These are phyloP conservation scores for Curvularia hawaiiensis DNA, from an alignment of 2,329 filamentous ascomycete species.

Conservation along the genomic window DNA sequence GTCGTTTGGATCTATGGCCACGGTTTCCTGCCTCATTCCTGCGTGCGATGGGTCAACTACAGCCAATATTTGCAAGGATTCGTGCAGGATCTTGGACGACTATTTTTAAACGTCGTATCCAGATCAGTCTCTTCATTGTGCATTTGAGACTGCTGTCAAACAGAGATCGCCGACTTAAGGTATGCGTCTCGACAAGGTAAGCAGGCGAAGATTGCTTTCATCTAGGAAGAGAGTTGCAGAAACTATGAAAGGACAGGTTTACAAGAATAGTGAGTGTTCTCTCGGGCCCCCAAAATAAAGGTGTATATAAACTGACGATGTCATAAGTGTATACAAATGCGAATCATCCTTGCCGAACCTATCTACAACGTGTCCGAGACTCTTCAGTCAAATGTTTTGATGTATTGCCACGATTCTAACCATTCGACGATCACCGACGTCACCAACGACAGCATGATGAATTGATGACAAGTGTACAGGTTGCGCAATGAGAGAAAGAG, in stretches of 20 bases:
- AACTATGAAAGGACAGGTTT: neutral
- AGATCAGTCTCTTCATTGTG: neutral
- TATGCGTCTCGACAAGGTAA: neutral
- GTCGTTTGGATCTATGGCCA: neutral
- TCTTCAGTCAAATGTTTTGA: constrained; percentile 19
- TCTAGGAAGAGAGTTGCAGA: neutral
- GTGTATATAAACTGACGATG: constrained; percentile 19
- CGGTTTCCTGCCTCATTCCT: neutral
- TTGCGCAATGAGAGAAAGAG: constrained; percentile 13
- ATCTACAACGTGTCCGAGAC: constrained; percentile 10
- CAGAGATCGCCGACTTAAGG: neutral
- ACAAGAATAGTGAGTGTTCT: constrained; percentile 22
- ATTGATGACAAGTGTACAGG: constrained; percentile 11
- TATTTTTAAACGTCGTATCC: neutral
- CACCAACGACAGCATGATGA: constrained; percentile 5
- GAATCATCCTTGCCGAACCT: constrained; percentile 14
- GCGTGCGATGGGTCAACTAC: neutral
- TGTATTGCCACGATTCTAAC: constrained; percentile 15
- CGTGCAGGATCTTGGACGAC: neutral
- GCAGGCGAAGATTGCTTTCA: neutral
- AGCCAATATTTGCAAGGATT: neutral
- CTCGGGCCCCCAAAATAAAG: neutral
- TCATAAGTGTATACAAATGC: constrained; percentile 26
- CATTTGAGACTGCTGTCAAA: neutral
- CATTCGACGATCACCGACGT: constrained; percentile 8